Evolutionary conservation across 306 rosid species (phyloP), one percentile per base, ranked within the genome.

Genomic region (Pueraria montana): DNA sequence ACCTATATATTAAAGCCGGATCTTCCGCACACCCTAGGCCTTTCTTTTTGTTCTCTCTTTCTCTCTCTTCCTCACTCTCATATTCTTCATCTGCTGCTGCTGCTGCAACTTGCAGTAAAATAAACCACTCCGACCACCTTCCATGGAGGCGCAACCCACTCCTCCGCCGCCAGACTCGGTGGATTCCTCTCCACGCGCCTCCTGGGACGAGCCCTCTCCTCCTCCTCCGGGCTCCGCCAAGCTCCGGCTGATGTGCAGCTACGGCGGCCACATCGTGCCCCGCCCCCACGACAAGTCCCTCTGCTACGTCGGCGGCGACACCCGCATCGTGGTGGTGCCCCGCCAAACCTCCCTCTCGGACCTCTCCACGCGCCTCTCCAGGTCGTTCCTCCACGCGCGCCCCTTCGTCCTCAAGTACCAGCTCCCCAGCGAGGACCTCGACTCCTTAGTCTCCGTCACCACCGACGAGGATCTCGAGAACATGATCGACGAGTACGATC

Each of bases 181-280:
- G 0, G 96, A 91, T 56, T 91, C 97, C 17, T 91, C 97, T 2
- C 94, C 97, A 1, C 83, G 94, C 45, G 89, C 96, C 30, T 72
- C 89, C 12, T 91, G 94, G 95, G 97, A 91, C 45, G 96, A 93
- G 10, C 89, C 93, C 2, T 80, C 1, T 84, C 91, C 91, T 84
- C 91, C 91, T 4, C 30, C 90, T 0, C 17, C 78, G 45, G 7
- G 87, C 78, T 6, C 86, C 24, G 12, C 50, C 18, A 75, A 89
- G 65, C 92, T 93, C 72, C 96, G 96, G n/a, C 89, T 93, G 20
- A 93, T 93, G 97, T 90, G 94, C 87, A 93, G 95, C 84, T 93
- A 91, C 38, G 97, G 97, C 67, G 97, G 97, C 4, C 97, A 91
- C 79, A 93, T 93, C 70, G 89, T 88, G 42, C 97, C 97, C 11